A percentile compares a stretch with the other conserved stretches of the same genome.
Conservation (phyloP, 306 rosid genomes). For the Medicago ruthenica region DNA sequence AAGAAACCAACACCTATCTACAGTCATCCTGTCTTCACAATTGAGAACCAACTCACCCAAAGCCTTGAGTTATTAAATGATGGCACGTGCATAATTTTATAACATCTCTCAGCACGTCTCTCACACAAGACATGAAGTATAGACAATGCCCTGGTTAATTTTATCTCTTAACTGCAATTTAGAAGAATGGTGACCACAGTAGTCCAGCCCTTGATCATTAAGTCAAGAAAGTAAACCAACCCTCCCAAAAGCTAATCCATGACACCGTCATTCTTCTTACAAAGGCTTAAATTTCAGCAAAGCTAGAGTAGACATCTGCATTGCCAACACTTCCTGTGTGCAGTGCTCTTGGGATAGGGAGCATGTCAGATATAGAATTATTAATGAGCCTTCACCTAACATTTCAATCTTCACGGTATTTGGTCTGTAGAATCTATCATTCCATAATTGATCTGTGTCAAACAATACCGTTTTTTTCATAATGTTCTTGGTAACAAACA, state of each 20-base stretch:
- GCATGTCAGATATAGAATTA: neutral
- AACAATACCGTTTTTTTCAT: neutral
- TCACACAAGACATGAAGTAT: constrained; percentile 8
- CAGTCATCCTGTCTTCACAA: neutral
- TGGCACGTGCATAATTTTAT: neutral
- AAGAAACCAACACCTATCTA: constrained; percentile 14
- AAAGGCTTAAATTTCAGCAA: neutral
- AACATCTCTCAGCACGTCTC: neutral
- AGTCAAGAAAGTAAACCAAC: neutral
- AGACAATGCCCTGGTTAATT: neutral
- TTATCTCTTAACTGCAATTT: neutral
- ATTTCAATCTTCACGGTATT: neutral
- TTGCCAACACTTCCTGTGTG: neutral
- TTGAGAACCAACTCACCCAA: neutral
- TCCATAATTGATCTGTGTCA: neutral
- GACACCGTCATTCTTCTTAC: neutral
- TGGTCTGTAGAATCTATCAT: neutral
- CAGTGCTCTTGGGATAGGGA: neutral
- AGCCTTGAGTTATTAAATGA: neutral
- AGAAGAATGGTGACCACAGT: neutral
- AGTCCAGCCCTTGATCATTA: neutral
- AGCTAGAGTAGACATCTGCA: neutral
- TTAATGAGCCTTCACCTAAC: neutral
- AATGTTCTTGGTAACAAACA: neutral
- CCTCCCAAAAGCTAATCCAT: neutral